phyloP scores from a whole-genome alignment of 2,329 filamentous ascomycete genomes.

The Apiospora rasikravindrae region DNA sequence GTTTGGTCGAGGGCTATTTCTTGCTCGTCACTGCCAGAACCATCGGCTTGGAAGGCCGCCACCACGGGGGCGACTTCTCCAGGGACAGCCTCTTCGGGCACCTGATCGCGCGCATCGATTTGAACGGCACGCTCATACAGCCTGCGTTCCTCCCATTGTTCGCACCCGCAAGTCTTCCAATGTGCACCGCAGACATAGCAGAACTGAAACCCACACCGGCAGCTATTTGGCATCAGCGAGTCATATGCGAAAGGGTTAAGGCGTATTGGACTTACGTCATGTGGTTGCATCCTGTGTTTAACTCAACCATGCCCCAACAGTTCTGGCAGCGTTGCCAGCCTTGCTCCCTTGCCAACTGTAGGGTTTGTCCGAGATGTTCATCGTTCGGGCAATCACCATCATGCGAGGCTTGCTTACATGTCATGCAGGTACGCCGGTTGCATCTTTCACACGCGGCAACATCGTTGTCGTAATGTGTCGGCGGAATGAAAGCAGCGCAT shows the following conservation, averaged over 20 bases:
- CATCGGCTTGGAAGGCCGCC: background rate
- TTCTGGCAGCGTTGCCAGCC: conserved; percentile 57
- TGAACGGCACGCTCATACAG: conserved; percentile 42
- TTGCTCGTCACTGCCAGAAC: no score
- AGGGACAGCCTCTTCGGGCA: no score
- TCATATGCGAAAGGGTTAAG: no score
- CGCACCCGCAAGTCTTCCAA: conserved; percentile 49
- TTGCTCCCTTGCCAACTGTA: conserved; percentile 46
- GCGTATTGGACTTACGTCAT: conserved; percentile 53
- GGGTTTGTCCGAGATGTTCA: conserved; percentile 41
- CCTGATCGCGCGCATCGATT: no score
- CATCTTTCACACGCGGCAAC: conserved; percentile 51
- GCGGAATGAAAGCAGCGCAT: conserved; percentile 53
- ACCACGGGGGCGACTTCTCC: no score
- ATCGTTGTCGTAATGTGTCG: conserved; percentile 35
- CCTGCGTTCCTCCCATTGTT: conserved; percentile 44
- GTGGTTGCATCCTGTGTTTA: conserved; percentile 57
- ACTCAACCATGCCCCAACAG: conserved; percentile 55
- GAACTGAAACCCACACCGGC: conserved; percentile 52
- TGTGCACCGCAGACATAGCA: conserved; percentile 53
- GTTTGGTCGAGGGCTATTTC: no score
- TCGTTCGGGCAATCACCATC: conserved; percentile 54
- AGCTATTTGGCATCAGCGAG: conserved; percentile 44
- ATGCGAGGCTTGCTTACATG: conserved; percentile 56
- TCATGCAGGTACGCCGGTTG: conserved; percentile 48